Percentiles rank a stretch among this genome's conserved stretches.
These are phyloP conservation scores for Penicillium sp. DNA, from an alignment of 2,329 filamentous ascomycete genomes.

Conservation along the genomic window DNA sequence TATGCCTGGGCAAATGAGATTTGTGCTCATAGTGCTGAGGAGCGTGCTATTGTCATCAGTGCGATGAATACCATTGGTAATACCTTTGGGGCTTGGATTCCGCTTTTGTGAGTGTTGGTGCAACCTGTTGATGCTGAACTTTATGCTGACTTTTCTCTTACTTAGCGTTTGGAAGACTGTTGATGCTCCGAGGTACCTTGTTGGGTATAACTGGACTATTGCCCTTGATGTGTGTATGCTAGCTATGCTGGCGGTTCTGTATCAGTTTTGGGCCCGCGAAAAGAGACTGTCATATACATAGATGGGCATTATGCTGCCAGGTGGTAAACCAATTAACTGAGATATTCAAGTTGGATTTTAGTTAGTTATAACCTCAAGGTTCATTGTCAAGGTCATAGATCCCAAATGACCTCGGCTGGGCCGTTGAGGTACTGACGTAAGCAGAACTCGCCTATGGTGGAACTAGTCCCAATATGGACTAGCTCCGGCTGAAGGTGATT, in stretches of 20 bases:
- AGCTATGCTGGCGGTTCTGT: conserved; percentile 15
- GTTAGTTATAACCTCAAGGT: not conserved
- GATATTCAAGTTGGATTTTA: not conserved
- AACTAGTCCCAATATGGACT: conserved; percentile 9
- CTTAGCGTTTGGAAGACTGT: conserved; percentile 23
- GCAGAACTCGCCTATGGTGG: not conserved
- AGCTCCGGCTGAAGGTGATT: conserved; percentile 25
- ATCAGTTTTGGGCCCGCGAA: conserved; percentile 15
- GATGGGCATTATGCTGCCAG: not conserved
- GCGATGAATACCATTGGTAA: conserved; percentile 28
- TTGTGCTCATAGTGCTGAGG: conserved; percentile 28
- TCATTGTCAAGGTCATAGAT: not conserved
- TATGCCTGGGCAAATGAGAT: conserved; percentile 22
- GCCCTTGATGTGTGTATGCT: conserved; percentile 25
- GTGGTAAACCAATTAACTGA: not conserved
- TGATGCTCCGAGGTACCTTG: conserved; percentile 23
- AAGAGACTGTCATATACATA: conserved; percentile 7
- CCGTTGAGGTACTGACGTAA: not conserved
- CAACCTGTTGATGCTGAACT: not conserved
- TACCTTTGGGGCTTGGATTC: conserved; percentile 25
- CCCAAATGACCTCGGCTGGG: not conserved
- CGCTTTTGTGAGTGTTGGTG: conserved; percentile 17
- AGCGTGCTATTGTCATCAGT: conserved; percentile 20
- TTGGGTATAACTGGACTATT: conserved; percentile 26
- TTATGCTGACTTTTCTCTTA: not conserved